A percentile compares a stretch with the other conserved stretches of the same genome.
phyloP scores from a whole-genome alignment of 768 basidiomycete species.

The Termitomyces sp. region DNA sequence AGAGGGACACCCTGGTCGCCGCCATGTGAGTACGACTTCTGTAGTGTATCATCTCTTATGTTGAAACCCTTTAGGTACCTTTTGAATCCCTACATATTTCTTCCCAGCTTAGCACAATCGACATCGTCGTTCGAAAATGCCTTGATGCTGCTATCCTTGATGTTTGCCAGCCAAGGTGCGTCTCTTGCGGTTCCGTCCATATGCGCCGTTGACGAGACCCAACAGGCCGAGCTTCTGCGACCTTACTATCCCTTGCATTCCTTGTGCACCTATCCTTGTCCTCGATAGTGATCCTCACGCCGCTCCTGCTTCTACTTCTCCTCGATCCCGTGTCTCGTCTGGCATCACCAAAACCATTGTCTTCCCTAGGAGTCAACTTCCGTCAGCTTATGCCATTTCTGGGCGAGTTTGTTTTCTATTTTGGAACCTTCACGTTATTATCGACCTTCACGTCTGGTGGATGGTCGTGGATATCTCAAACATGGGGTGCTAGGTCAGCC shows the following conservation, averaged over 20 bases:
- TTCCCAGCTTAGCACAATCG: slow-evolving; percentile 78
- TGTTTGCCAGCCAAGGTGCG: slow-evolving; percentile 68
- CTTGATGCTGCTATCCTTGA: slow-evolving; percentile 60
- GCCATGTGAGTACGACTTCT: slow-evolving; percentile 51
- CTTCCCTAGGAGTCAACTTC: slow-evolving; percentile 27
- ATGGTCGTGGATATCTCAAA: slow-evolving; percentile 68
- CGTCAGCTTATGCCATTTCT: slow-evolving; percentile 35
- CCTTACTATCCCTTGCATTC: slow-evolving; percentile 69
- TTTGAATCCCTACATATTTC: slow-evolving; percentile 84
- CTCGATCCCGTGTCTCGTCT: slow-evolving; percentile 64
- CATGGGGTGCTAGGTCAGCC: slow-evolving; percentile 83
- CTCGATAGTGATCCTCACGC: slow-evolving; percentile 62
- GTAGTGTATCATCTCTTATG: not conserved
- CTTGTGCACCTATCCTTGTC: slow-evolving; percentile 74
- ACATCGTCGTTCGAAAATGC: slow-evolving; percentile 83
- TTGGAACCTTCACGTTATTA: slow-evolving; percentile 42
- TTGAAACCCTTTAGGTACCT: slow-evolving; percentile 58
- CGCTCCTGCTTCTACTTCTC: slow-evolving; percentile 64
- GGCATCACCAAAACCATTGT: slow-evolving; percentile 53
- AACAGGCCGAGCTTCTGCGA: slow-evolving; percentile 55
- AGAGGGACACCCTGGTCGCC: slow-evolving; percentile 62
- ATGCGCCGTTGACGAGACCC: not conserved
- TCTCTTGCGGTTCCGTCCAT: not conserved
- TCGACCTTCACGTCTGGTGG: slow-evolving; percentile 61
- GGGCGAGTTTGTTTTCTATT: slow-evolving; percentile 52